Percentiles rank a stretch among this genome's conserved stretches.
Evolutionary conservation across 148 eudicot genomes (phyloP).

Genomic region (Rhododendron ferrugineum): DNA sequence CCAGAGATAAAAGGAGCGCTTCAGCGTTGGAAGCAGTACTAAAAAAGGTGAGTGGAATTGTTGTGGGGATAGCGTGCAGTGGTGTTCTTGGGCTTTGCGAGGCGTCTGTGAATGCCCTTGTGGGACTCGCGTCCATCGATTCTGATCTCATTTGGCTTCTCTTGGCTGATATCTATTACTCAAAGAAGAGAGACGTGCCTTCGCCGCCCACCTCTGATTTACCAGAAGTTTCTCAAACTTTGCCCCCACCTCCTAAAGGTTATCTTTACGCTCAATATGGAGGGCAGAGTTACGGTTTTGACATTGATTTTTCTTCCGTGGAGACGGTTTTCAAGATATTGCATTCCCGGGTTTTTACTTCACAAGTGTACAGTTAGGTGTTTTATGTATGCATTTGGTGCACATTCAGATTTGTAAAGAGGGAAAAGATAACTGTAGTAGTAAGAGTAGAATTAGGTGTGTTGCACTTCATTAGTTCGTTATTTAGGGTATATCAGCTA

Average conservation of each 20-base stretch:
- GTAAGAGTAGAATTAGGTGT: not conserved
- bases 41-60: slow-evolving; percentile 78
- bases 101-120: slow-evolving; percentile 62
- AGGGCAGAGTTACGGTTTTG: slow-evolving; percentile 86
- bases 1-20: slow-evolving; percentile 61
- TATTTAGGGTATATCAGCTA: not conserved
- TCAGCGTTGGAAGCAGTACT: slow-evolving; percentile 67
- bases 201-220: slow-evolving; percentile 37
- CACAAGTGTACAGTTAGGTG: slow-evolving; percentile 20
- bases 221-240: slow-evolving; percentile 45
- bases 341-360: slow-evolving; percentile 33
- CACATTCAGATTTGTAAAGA: not conserved
- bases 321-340: slow-evolving; percentile 54
- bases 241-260: slow-evolving; percentile 55
- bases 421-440: not conserved
- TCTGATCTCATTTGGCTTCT: slow-evolving; percentile 95
- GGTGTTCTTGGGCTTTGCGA: slow-evolving; percentile 69
- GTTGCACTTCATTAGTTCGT: not conserved
- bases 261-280: slow-evolving; percentile 75
- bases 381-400: slow-evolving; percentile 2
- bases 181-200: slow-evolving; percentile 38
- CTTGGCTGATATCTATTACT: slow-evolving; percentile 75
- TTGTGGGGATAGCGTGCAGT: slow-evolving; percentile 78
- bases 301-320: slow-evolving; percentile 55
- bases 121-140: slow-evolving; percentile 65